Evolutionary conservation across 2,329 filamentous ascomycete species (phyloP), one percentile per base, ranked within the genome.

Genomic region (Xylariaceae sp.): DNA sequence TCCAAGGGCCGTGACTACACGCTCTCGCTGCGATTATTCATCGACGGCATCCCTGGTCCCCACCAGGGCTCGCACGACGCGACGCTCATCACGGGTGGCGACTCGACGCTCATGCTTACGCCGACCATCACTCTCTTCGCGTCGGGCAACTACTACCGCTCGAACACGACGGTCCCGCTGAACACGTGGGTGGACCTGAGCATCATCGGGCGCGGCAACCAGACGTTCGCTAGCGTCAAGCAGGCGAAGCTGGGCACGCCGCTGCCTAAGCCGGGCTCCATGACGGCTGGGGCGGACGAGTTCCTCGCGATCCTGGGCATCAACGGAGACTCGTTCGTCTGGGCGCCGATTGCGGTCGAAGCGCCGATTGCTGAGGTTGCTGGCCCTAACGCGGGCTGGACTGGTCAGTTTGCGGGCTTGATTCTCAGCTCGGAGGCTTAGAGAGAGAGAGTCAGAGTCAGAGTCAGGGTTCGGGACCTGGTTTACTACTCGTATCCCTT

Each of bases 1-100:
- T 80, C 78, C 39, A 86, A 85, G 66, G 83, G 83, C 2, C 74
- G 80, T 59, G 75, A 84, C 65, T 85, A 85, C 68, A 82, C 78
- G 0, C 74, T 86, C 1, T 74, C 77, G 0, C 73, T 85, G 11
- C 70, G 73, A 0, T 64, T 81, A 4, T 70, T 65, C 13, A 45
- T 75, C 7, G 63, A 68, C n/a, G 37, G 48, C 1, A 9, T 42
- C 7, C 42, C 5, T 3, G 66, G 71, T 0, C 64, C 64, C 0
- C 68, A 70, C 0, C 68, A 70, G 10, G 57, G 64, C 2, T 70
- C 49, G 5, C 10, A 66, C 1, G 75, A 76, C 37, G 75, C 74
- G 0, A 75, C 72, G 2, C 67, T 80, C 15, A 70, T 80, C n/a
- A 67, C 71, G 1, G 78, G 76, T 15, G 65, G 62, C 1, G 79